A percentile compares a stretch with the other conserved stretches of the same genome.
Evolutionary conservation across 2,329 filamentous ascomycete species (phyloP).

Genomic region (Phaeosphaeriaceae sp.): DNA sequence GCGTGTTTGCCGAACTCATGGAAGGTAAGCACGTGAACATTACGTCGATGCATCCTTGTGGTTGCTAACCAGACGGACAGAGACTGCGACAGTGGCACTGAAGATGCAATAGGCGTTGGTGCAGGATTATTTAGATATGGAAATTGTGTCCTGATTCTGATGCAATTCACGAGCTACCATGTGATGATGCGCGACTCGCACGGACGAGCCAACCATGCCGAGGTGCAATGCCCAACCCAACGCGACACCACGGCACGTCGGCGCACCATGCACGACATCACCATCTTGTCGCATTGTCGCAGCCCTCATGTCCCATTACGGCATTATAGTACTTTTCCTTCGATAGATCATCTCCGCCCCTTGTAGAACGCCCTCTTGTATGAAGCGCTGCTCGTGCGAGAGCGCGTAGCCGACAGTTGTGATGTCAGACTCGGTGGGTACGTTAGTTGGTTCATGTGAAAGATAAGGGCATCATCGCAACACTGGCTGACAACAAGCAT

Average conservation of each 20-base stretch:
- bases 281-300: not conserved
- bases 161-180: not conserved
- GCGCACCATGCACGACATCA: slow-evolving; percentile 22
- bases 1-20: slow-evolving; percentile 23
- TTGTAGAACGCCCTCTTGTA: not conserved
- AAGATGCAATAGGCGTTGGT: slow-evolving; percentile 10
- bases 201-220: slow-evolving; percentile 1
- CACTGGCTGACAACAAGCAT: slow-evolving; percentile 9
- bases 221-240: slow-evolving; percentile 7
- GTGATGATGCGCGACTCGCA: slow-evolving; percentile 12
- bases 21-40: slow-evolving; percentile 15
- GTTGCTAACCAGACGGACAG: slow-evolving; percentile 9
- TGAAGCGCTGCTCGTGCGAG: slow-evolving; percentile 20
- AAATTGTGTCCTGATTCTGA: not conserved
- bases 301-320: not conserved
- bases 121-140: not conserved
- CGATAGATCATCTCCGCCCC: not conserved
- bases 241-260: slow-evolving; percentile 17
- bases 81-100: slow-evolving; percentile 11
- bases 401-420: slow-evolving; percentile 30
- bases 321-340: not conserved
- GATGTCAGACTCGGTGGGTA: slow-evolving; percentile 53
- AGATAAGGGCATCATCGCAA: not conserved
- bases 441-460: slow-evolving; percentile 15
- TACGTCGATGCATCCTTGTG: not conserved